phyloP scores from a whole-genome alignment of 306 rosid species.

The Canavalia gladiata region DNA sequence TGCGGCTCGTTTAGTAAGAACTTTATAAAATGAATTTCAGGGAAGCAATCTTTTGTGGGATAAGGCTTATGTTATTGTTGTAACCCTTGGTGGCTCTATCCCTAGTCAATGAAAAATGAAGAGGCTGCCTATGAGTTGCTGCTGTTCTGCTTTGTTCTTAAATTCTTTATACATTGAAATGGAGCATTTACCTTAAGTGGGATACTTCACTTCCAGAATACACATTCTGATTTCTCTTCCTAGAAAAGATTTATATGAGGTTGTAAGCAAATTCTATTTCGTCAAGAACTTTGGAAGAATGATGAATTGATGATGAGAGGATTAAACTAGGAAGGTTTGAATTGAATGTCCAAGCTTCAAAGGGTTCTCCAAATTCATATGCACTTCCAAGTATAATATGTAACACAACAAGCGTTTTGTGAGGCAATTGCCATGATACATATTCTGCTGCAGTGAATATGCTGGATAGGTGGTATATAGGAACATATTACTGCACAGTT shows the following conservation, averaged over 20 bases:
- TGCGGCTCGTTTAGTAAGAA: conserved; percentile 75
- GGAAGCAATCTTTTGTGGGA: conserved; percentile 3
- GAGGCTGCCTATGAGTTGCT: conserved; percentile 4
- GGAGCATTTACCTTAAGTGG: conserved; percentile 20
- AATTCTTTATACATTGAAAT: conserved; percentile 28
- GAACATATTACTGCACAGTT: neutral
- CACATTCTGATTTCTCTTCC: no score
- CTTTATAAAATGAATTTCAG: conserved; percentile 45
- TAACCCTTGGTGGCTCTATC: neutral
- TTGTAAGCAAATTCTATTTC: conserved; percentile 25
- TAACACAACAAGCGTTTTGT: conserved; percentile 7
- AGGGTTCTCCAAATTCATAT: conserved; percentile 25
- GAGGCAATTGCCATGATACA: neutral
- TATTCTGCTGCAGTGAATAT: neutral
- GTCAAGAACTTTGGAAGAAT: conserved; percentile 6
- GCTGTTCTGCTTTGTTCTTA: conserved; percentile 6
- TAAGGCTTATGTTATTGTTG: no score
- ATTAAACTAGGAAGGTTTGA: neutral
- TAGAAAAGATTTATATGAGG: conserved; percentile 14
- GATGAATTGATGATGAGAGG: conserved; percentile 18
- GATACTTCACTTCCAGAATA: neutral
- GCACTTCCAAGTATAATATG: no score
- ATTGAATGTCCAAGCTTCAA: conserved; percentile 31
- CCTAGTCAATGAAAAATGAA: conserved; percentile 24
- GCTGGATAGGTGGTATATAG: neutral